Percentiles rank a stretch among this genome's conserved stretches.
These are phyloP conservation scores for Zymoseptoria brevis DNA, from an alignment of 2,329 filamentous ascomycete genomes.

Conservation along the genomic window DNA sequence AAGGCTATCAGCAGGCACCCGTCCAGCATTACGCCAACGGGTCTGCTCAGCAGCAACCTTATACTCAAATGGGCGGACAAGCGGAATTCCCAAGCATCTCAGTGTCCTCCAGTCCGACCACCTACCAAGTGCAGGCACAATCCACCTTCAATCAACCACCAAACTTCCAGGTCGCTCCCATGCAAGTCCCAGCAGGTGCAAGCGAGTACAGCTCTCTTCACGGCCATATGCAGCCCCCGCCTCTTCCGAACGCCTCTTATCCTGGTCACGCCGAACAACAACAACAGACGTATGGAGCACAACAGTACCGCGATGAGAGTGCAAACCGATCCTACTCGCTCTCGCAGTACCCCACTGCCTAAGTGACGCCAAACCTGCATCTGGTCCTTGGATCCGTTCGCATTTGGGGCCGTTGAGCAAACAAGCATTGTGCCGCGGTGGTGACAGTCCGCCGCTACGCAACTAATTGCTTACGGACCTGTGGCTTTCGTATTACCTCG, in stretches of 20 bases:
- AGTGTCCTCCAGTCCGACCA: constrained; percentile 18
- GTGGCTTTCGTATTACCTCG: too few species aligned
- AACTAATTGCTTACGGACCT: not conserved
- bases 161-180: constrained; percentile 16
- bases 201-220: constrained; percentile 19
- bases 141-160: constrained; percentile 10
- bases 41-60: constrained; percentile 9
- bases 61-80: constrained; percentile 16
- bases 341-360: constrained; percentile 20
- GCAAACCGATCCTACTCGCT: constrained; percentile 18
- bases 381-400: not conserved
- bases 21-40: constrained; percentile 2
- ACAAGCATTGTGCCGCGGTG: not conserved
- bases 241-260: constrained; percentile 13
- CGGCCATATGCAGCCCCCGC: constrained; percentile 22
- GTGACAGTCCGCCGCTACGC: not conserved
- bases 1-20: constrained; percentile 11
- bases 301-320: constrained; percentile 21
- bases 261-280: constrained; percentile 13
- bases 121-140: constrained; percentile 15
- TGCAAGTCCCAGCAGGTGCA: constrained; percentile 15
- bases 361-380: constrained; percentile 1
- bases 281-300: constrained; percentile 17
- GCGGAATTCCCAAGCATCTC: constrained; percentile 20
- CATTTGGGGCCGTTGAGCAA: not conserved